Evolutionary conservation across 257 asterid species (phyloP), one percentile per base, ranked within the genome.

Genomic region (Jacaranda copaia): DNA sequence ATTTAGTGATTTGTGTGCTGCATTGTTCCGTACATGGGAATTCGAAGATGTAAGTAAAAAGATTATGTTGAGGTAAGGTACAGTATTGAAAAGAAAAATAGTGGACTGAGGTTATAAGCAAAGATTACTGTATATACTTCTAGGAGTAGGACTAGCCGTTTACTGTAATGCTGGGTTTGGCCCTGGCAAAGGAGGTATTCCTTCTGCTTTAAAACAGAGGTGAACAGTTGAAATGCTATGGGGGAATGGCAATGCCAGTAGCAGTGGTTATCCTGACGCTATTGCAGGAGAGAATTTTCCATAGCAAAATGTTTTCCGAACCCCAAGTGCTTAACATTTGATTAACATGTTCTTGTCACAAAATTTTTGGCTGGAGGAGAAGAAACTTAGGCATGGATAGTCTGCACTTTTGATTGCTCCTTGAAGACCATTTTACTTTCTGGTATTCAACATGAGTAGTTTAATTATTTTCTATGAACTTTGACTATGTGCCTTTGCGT

Each of bases 91-190:
- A 35, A 4, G 16, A 16, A 18, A 13, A 15, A 8, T 0, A 9
- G 20, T 57, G 60, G 70, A 43, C 59, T 58, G 5, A 9, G 38
- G 48, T 15, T 45, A 16, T 67, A 42, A 15, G 36, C 32, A 32
- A 42, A 63, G 48, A n/a, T 42, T 38, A 36, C 38, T 70, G 55
- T 79, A 63, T 38, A 19, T 52, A 42, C 55, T 64, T 53, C 36
- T 62, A 35, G 55, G 14, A 25, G 36, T 16, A 18, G 20, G 2
- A 3, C 15, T 62, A 1, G 5, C 3, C 49, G 32, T 48, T 48
- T 14, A 35, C 14, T 72, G 68, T 18, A 65, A 59, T 59, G 13
- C 43, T n/a, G 8, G 25, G 53, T 35, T 51, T 68, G 62, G 48
- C 19, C 3, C 63, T 48, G 38, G 53, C n/a, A 63, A 36, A 79